Evolutionary conservation across 2,329 filamentous ascomycete species (phyloP).

Genomic region (Hawksworthiomyces lignivorus): DNA sequence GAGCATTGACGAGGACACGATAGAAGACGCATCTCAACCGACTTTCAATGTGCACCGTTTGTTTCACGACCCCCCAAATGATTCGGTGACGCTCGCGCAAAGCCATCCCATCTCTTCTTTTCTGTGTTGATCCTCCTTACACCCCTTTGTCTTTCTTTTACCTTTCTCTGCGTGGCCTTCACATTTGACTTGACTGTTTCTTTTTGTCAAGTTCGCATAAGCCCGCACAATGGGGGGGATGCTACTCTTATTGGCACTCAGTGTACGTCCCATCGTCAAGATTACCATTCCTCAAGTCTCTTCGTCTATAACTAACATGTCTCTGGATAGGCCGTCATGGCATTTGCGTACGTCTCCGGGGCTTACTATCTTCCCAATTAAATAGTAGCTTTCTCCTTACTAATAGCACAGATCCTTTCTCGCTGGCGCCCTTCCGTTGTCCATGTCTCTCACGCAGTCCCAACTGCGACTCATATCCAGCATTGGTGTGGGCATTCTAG

Average conservation of each 20-base stretch:
- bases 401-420: conserved; percentile 68
- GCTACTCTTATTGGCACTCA: conserved; percentile 25
- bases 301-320: conserved; percentile 19
- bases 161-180: background rate
- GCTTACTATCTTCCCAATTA: conserved; percentile 3
- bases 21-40: too few relatives aligned
- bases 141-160: background rate
- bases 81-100: background rate
- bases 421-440: conserved; percentile 82
- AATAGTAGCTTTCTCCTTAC: conserved; percentile 5
- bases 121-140: background rate
- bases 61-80: background rate
- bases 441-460: conserved; percentile 77
- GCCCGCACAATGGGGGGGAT: conserved; percentile 24
- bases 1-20: too few relatives aligned
- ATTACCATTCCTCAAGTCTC: too few relatives aligned
- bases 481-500: conserved; percentile 85
- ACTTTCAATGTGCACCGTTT: background rate
- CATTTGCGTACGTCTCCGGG: conserved; percentile 42
- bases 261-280: conserved; percentile 20
- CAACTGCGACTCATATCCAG: conserved; percentile 86
- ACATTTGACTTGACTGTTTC: too few relatives aligned
- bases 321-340: conserved; percentile 45
- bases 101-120: background rate
- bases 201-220: conserved; percentile 1